phyloP scores from a whole-genome alignment of 345 rosid genomes.

The Brassica incana region DNA sequence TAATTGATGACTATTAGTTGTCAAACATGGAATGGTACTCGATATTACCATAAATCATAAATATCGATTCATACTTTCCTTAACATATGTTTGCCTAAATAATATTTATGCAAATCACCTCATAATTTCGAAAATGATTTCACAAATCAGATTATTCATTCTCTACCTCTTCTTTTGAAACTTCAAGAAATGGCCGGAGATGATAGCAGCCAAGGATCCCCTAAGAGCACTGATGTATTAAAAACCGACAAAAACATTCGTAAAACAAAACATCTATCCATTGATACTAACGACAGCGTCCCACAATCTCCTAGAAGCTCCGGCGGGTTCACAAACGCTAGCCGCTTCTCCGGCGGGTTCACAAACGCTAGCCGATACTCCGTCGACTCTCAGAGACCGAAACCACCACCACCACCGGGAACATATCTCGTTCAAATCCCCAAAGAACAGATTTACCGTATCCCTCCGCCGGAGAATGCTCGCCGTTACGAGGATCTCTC shows the following conservation, averaged over 20 bases:
- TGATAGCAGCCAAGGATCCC: not conserved
- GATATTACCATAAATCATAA: not conserved
- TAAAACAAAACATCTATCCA: not conserved
- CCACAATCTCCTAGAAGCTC: not conserved
- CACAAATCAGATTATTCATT: not conserved
- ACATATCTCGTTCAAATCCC: constrained; percentile 56
- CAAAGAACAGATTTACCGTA: constrained; percentile 56
- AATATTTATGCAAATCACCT: not conserved
- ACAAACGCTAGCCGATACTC: constrained; percentile 18
- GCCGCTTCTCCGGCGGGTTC: constrained; percentile 8
- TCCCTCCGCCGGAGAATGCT: constrained; percentile 61
- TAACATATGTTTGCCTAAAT: not conserved
- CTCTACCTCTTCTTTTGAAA: not conserved
- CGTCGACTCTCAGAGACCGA: constrained; percentile 20
- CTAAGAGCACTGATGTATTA: not conserved
- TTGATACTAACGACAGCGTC: not conserved
- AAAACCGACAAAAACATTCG: not conserved
- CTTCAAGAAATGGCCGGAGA: not conserved
- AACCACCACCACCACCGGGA: constrained; percentile 24
- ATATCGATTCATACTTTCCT: not conserved
- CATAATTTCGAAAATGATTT: not conserved
- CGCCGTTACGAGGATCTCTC: constrained; percentile 57
- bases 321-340: not conserved
- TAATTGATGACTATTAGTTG: not conserved
- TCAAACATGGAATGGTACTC: not conserved